A percentile compares a stretch with the other conserved stretches of the same genome.
phyloP scores from a whole-genome alignment of 129 eudicot species.

The Logfia minima region DNA sequence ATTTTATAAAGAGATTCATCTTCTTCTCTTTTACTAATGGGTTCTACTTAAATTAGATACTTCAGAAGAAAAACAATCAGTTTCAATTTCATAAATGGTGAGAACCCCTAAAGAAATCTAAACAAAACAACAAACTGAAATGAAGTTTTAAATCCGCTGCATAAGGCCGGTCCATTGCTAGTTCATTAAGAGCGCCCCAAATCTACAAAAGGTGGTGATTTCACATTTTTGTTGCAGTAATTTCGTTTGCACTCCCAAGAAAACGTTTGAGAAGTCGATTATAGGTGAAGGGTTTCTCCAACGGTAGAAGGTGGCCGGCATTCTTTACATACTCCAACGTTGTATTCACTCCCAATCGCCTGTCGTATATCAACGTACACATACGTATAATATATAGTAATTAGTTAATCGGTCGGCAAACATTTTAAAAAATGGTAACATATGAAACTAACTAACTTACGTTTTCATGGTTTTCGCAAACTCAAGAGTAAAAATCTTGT shows the following conservation, averaged over 20 bases:
- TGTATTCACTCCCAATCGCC: constrained; percentile 42
- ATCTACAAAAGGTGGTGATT: not conserved
- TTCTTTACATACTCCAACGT: constrained; percentile 28
- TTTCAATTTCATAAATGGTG: too few species aligned
- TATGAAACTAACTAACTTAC: constrained; percentile 27
- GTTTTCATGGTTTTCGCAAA: constrained; percentile 37
- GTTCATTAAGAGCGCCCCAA: not conserved
- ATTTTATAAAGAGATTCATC: too few species aligned
- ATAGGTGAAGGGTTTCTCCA: constrained; percentile 45
- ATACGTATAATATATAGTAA: too few species aligned
- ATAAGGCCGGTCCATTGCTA: too few species aligned
- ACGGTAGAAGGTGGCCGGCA: constrained; percentile 47
- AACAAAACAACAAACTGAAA: too few species aligned
- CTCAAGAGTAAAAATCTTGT: constrained; percentile 44
- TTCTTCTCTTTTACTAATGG: too few species aligned
- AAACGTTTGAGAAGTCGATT: constrained; percentile 34
- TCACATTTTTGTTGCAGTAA: not conserved
- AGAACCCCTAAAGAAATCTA: too few species aligned
- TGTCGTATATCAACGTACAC: not conserved
- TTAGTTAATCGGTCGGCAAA: not conserved
- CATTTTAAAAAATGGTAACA: not conserved
- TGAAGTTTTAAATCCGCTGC: too few species aligned
- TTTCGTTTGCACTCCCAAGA: constrained; percentile 15
- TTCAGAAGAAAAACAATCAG: too few species aligned
- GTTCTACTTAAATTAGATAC: too few species aligned